These are phyloP conservation scores for Hippophae gyantsensis DNA, from an alignment of 306 rosid species.

Conservation along the genomic window DNA sequence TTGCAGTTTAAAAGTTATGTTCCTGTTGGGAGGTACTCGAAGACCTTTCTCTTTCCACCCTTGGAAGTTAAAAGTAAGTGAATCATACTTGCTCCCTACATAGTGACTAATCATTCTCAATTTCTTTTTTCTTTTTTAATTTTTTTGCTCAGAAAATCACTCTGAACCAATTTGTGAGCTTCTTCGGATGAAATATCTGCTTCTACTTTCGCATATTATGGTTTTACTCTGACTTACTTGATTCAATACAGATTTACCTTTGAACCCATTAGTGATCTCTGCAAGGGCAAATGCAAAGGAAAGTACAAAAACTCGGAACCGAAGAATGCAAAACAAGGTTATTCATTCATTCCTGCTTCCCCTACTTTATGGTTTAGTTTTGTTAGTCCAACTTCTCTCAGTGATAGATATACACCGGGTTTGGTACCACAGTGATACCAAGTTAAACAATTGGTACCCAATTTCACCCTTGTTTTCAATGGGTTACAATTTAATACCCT, in stretches of 20 bases:
- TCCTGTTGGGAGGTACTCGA: constrained; percentile 30
- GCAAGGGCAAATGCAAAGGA: constrained; percentile 57
- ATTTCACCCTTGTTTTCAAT: too few relatives aligned
- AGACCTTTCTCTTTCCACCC: constrained; percentile 27
- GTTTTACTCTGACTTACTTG: background rate
- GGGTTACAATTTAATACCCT: too few relatives aligned
- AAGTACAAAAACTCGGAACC: constrained; percentile 53
- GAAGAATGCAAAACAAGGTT: constrained; percentile 71
- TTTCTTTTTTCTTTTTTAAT: too few relatives aligned
- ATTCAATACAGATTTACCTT: constrained; percentile 35
- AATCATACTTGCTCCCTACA: background rate
- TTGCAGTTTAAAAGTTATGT: constrained; percentile 30
- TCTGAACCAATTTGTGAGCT: too few relatives aligned
- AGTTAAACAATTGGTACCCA: too few relatives aligned
- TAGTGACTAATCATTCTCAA: background rate
- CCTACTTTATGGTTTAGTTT: too few relatives aligned
- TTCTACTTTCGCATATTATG: background rate
- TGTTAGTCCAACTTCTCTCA: too few relatives aligned
- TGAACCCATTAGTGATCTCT: constrained; percentile 37
- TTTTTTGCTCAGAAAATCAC: too few relatives aligned
- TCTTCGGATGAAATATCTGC: background rate
- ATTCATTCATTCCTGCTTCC: background rate
- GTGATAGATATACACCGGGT: too few relatives aligned
- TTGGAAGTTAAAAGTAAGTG: constrained; percentile 41
- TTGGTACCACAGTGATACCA: too few relatives aligned